Conservation (phyloP, 208 protist species). For the Trichomonas tenax region DNA sequence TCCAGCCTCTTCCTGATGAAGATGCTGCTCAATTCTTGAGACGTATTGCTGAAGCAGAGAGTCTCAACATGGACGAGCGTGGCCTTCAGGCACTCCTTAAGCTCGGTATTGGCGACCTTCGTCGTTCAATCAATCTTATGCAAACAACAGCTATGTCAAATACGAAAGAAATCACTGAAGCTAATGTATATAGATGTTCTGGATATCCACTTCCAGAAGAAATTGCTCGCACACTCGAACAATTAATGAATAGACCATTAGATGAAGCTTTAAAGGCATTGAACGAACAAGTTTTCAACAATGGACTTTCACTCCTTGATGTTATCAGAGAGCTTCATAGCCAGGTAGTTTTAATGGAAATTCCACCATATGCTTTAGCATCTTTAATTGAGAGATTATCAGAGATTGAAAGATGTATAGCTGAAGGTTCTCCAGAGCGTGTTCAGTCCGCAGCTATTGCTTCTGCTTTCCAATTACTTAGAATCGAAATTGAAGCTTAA, state of each 20-base stretch:
- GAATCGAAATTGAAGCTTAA: neutral
- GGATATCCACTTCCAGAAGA: neutral
- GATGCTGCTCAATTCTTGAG: neutral
- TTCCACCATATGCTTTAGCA: neutral
- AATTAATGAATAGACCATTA: neutral
- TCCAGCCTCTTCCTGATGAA: conserved; percentile 47
- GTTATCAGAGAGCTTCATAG: neutral
- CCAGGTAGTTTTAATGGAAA: neutral
- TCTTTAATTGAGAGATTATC: neutral
- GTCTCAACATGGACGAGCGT: conserved; percentile 40
- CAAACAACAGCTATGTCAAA: conserved; percentile 75
- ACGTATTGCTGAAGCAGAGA: conserved; percentile 49
- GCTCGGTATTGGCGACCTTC: conserved; percentile 42
- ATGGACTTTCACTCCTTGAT: neutral
- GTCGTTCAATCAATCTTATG: conserved; percentile 79
- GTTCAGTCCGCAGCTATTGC: neutral
- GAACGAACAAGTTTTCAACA: neutral
- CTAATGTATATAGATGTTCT: conserved; percentile 92
- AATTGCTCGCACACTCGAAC: neutral
- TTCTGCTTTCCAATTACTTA: neutral
- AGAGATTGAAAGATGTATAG: neutral
- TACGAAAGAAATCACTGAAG: conserved; percentile 74
- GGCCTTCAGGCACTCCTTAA: neutral
- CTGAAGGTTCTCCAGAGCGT: neutral
- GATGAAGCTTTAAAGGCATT: neutral